Evolutionary conservation across 2,329 filamentous ascomycete species (phyloP).

Genomic region (Aureobasidium sp.): DNA sequence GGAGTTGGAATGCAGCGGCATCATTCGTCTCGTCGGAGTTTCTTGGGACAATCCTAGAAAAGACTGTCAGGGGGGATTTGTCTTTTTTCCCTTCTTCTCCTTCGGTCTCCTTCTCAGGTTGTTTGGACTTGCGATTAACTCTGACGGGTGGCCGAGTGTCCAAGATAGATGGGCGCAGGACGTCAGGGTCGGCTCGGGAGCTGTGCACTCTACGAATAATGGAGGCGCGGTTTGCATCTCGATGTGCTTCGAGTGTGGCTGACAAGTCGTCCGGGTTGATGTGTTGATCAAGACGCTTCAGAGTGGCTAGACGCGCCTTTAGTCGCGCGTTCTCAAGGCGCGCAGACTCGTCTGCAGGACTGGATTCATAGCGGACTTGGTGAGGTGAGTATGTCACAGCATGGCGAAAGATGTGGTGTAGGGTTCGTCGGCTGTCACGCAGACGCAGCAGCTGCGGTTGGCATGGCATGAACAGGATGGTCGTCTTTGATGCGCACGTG

Average conservation of each 20-base stretch:
- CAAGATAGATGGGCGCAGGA: not conserved
- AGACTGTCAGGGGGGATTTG: not conserved
- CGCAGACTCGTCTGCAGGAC: too few relatives aligned
- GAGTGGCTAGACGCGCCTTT: not conserved
- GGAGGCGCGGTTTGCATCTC: conserved; percentile 3
- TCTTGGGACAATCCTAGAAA: not conserved
- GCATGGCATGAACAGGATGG: conserved; percentile 9
- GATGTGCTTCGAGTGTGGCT: conserved; percentile 11
- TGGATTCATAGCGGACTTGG: not conserved
- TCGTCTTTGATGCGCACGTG: not conserved
- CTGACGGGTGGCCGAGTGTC: not conserved
- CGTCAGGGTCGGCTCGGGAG: not conserved
- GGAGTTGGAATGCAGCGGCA: not conserved
- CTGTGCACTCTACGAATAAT: not conserved
- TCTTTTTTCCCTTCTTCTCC: not conserved
- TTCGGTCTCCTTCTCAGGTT: too few relatives aligned
- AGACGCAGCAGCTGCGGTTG: not conserved
- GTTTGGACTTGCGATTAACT: too few relatives aligned
- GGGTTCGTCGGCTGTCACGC: conserved; percentile 2
- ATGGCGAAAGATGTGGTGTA: not conserved
- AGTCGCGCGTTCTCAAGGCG: not conserved
- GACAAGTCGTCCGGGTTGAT: conserved; percentile 6
- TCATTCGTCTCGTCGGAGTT: not conserved
- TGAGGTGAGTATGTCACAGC: not conserved
- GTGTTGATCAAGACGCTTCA: not conserved